Evolutionary conservation across 2,329 filamentous ascomycete species (phyloP).

Genomic region (Pleomassaria siparia): DNA sequence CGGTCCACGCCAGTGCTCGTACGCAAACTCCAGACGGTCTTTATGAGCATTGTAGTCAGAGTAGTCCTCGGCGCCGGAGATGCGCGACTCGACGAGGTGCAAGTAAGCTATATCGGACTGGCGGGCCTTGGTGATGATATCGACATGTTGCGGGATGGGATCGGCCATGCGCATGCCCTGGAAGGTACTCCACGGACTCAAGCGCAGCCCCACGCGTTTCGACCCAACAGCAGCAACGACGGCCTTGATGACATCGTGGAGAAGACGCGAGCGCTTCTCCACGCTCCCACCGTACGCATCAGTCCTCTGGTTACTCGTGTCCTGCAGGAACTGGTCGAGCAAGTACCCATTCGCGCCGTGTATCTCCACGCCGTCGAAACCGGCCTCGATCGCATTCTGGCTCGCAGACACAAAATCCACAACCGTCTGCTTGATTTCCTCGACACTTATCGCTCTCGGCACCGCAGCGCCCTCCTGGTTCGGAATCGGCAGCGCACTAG

Average conservation of each 20-base stretch:
- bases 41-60: too few relatives aligned
- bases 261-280: conserved; percentile 55
- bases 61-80: conserved; percentile 46
- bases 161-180: conserved; percentile 63
- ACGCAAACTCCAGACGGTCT: conserved; percentile 9
- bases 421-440: conserved; percentile 49
- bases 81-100: conserved; percentile 56
- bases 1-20: conserved; percentile 19
- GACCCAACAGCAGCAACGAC: conserved; percentile 12
- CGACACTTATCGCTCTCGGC: conserved; percentile 42
- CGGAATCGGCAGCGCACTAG: conserved; percentile 37
- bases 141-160: conserved; percentile 59
- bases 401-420: conserved; percentile 49
- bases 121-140: conserved; percentile 53
- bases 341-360: conserved; percentile 55
- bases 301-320: conserved; percentile 47
- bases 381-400: conserved; percentile 56
- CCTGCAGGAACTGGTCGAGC: conserved; percentile 54
- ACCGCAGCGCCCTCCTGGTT: conserved; percentile 29
- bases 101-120: conserved; percentile 60
- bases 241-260: conserved; percentile 2
- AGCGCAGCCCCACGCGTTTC: conserved; percentile 55
- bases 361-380: conserved; percentile 58
- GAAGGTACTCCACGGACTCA: conserved; percentile 61
- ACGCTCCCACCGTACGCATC: conserved; percentile 54